phyloP scores from a whole-genome alignment of 305 asterid species.

The Ilex paraguariensis region DNA sequence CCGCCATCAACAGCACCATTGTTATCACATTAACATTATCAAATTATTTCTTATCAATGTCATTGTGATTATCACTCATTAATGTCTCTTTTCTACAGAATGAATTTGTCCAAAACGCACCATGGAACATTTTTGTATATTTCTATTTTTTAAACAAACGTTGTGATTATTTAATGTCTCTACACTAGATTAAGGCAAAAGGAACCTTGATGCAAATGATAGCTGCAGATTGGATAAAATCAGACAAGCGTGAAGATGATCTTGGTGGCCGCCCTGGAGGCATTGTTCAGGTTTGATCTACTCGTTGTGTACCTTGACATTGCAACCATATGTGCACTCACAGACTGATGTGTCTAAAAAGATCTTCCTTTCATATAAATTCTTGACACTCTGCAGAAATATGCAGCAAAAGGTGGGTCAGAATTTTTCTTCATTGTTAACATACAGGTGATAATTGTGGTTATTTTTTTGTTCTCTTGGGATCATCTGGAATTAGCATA shows the following conservation, averaged over 20 bases:
- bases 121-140: neutral
- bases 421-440: slow-evolving; percentile 80
- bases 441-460: slow-evolving; percentile 52
- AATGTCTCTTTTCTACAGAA: neutral
- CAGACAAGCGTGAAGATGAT: slow-evolving; percentile 71
- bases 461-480: neutral
- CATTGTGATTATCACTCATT: no score
- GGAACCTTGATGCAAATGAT: slow-evolving; percentile 68
- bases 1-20: no score
- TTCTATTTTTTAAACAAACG: slow-evolving; percentile 1
- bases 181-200: slow-evolving; percentile 63
- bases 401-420: slow-evolving; percentile 52
- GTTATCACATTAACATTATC: neutral
- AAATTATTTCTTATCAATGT: no score
- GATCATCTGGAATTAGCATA: slow-evolving; percentile 1
- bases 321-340: neutral
- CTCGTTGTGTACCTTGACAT: neutral
- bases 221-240: slow-evolving; percentile 85
- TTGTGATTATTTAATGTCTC: neutral
- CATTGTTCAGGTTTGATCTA: slow-evolving; percentile 62
- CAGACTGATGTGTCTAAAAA: neutral
- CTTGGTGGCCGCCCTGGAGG: slow-evolving; percentile 63
- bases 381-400: slow-evolving; percentile 39
- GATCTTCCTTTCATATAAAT: slow-evolving; percentile 8
- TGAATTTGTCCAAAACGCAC: neutral